A percentile compares a stretch with the other conserved stretches of the same genome.
phyloP scores from a whole-genome alignment of 2,329 filamentous ascomycete species.

The Dothidotthia symphoricarpi region DNA sequence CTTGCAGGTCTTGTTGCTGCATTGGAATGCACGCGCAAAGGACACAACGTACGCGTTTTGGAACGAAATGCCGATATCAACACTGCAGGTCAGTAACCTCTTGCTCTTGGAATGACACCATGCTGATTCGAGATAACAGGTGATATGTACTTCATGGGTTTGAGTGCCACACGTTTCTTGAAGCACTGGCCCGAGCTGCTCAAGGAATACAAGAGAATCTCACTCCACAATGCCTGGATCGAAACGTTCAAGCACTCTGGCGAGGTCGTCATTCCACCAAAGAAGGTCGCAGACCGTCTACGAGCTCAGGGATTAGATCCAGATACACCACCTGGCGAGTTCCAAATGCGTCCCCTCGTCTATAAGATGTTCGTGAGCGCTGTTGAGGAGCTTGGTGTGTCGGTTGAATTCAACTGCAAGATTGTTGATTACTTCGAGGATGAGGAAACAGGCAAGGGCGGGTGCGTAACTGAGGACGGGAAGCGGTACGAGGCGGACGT shows the following conservation, averaged over 20 bases:
- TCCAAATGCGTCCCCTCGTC: slow-evolving; percentile 57
- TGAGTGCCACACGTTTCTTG: slow-evolving; percentile 56
- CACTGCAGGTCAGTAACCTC: slow-evolving; percentile 51
- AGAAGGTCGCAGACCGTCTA: slow-evolving; percentile 53
- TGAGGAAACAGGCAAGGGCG: slow-evolving; percentile 38
- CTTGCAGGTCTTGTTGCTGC: slow-evolving; percentile 41
- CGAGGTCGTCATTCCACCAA: slow-evolving; percentile 49
- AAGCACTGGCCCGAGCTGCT: slow-evolving; percentile 56
- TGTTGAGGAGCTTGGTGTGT: slow-evolving; percentile 47
- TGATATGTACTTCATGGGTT: slow-evolving; percentile 61
- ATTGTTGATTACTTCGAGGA: slow-evolving; percentile 49
- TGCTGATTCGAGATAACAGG: slow-evolving; percentile 38
- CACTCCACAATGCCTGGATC: slow-evolving; percentile 56
- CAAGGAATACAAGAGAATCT: slow-evolving; percentile 53
- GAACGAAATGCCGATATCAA: slow-evolving; percentile 52
- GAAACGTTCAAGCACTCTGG: slow-evolving; percentile 57
- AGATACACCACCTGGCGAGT: slow-evolving; percentile 53
- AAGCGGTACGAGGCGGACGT: slow-evolving; percentile 45
- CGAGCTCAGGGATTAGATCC: slow-evolving; percentile 46
- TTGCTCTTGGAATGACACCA: too few relatives aligned
- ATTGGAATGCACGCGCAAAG: slow-evolving; percentile 43
- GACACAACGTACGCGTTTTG: slow-evolving; percentile 42
- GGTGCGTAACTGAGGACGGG: slow-evolving; percentile 41
- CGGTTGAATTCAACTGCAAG: slow-evolving; percentile 44
- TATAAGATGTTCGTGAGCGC: slow-evolving; percentile 57